phyloP scores from a whole-genome alignment of 148 eudicot genomes.

The Spergularia marina region DNA sequence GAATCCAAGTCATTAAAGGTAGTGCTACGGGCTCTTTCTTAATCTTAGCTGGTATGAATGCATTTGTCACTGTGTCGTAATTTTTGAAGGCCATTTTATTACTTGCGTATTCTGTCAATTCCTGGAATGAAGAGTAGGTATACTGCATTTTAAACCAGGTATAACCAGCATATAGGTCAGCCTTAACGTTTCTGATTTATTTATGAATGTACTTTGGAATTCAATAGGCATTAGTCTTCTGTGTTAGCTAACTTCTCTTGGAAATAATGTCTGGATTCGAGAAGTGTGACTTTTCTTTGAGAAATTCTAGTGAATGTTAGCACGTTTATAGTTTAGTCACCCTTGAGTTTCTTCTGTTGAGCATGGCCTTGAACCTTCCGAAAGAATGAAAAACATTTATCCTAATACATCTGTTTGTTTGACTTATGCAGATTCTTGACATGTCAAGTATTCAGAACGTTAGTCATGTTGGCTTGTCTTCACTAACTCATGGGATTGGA shows the following conservation, averaged over 20 bases:
- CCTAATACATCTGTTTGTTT: slow-evolving; percentile 13
- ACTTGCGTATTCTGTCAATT: neutral
- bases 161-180: neutral
- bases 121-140: neutral
- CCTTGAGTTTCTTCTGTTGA: neutral
- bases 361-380: neutral
- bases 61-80: neutral
- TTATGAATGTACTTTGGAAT: neutral
- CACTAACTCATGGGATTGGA: slow-evolving; percentile 50
- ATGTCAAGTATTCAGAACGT: slow-evolving; percentile 80
- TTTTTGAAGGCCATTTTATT: neutral
- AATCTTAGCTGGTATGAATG: neutral
- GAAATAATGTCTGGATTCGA: neutral
- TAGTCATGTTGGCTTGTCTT: slow-evolving; percentile 68
- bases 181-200: neutral
- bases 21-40: slow-evolving; percentile 12
- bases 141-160: neutral
- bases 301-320: too few species aligned
- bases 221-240: neutral
- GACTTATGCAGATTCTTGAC: slow-evolving; percentile 58
- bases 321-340: neutral
- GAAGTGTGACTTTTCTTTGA: neutral
- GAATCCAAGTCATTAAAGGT: slow-evolving; percentile 83
- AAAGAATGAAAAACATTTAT: neutral
- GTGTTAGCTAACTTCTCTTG: neutral